Base-by-base conservation (phyloP, 2,329 filamentous ascomycete species). In the Colletotrichum acutatum region DNA sequence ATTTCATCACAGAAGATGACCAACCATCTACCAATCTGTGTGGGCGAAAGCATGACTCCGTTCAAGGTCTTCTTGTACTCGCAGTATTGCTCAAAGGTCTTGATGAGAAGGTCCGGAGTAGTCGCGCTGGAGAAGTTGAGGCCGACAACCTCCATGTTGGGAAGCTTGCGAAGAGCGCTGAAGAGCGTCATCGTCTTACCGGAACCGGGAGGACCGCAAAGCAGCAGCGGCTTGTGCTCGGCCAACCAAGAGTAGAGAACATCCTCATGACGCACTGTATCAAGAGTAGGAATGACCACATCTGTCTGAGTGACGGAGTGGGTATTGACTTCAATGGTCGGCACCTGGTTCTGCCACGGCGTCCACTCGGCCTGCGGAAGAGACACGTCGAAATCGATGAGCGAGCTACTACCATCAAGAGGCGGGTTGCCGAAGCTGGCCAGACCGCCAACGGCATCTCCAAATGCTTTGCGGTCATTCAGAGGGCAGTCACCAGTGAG, bases 131-230 rank as follows among this genome's bases (percentile, higher is more conserved):
- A 99, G 83, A 99, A 99, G 84, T 99, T 99, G 81, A 99, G 94
- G 61, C 97, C 97, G 37, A 99, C 97, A 71, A 98, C 95, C 83
- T 99, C 97, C 95, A 99, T 98, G 81, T 98, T 98, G 4, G 96
- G 96, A 71, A 99, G 87, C 84, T 99, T 99, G 76, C 97, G 93
- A 66, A 99, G 90, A 42, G 97, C 97, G 81, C 96, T 98, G 86
- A 99, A 99, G 14, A 99, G 87, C 12, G 97, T 99, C 97, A 99
- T 99, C 5, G 97, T 99, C 87, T 99, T 99, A 88, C 97, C 97
- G 64, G 97, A 99, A 86, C 97, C 97, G 71, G 97, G 97, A 80
- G 97, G 97, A 82, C 97, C 97, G 81, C 97, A 99, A 19, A 99
- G 92, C 65, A 99, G 87, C 22, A 99, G 88, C 14, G 97, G 97